phyloP scores from a whole-genome alignment of 2,329 filamentous ascomycete genomes.

The Nothophaeocryptopus gaeumannii region DNA sequence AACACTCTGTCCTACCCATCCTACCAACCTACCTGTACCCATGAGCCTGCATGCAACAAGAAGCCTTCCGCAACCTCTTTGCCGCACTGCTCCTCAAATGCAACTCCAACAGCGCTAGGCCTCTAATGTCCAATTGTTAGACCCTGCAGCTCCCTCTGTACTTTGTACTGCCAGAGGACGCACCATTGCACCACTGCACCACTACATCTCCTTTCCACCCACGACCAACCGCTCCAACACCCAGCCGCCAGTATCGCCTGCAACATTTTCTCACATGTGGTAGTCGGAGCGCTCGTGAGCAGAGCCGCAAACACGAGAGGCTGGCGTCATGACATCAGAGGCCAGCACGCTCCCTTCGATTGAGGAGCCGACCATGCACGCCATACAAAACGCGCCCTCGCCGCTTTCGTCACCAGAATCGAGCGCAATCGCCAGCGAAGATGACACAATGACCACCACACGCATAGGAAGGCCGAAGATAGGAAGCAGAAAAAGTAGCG shows the following conservation, averaged over 20 bases:
- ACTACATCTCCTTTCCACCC: not conserved
- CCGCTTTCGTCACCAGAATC: constrained; percentile 27
- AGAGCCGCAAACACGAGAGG: constrained; percentile 1
- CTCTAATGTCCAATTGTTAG: not conserved
- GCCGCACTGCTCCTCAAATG: no score
- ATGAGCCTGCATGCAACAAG: no score
- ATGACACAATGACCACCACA: constrained; percentile 25
- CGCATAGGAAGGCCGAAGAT: constrained; percentile 59
- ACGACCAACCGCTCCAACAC: not conserved
- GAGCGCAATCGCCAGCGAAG: constrained; percentile 33
- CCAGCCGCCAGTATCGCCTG: not conserved
- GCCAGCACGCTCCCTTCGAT: constrained; percentile 21
- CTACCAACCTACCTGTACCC: no score
- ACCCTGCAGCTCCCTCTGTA: constrained; percentile 5
- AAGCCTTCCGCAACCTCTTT: no score
- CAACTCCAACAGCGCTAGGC: no score
- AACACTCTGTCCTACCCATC: no score
- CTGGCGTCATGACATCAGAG: constrained; percentile 22
- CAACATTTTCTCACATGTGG: not conserved
- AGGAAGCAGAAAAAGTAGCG: constrained; percentile 71
- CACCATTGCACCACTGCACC: not conserved
- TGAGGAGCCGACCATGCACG: constrained; percentile 21
- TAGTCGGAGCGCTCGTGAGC: not conserved
- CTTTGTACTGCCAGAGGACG: not conserved
- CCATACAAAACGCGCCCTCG: constrained; percentile 13